phyloP scores from a whole-genome alignment of 192 early-diverging fungal species.

The Coemansia interrupta region DNA sequence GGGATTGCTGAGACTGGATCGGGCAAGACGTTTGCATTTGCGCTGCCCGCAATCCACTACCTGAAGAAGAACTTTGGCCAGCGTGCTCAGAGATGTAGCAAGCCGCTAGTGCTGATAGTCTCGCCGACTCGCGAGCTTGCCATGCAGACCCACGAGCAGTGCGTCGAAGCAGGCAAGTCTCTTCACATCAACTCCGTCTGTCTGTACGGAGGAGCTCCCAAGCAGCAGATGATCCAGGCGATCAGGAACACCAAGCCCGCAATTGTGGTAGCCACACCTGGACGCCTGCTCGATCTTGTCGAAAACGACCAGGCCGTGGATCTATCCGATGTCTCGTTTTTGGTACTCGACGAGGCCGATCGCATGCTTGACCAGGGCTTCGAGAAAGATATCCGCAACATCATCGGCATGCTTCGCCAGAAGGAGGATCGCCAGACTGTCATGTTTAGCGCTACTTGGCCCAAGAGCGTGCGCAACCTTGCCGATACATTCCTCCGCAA shows the following conservation, averaged over 20 bases:
- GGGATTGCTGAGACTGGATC: slow-evolving; percentile 98
- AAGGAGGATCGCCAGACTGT: slow-evolving; percentile 78
- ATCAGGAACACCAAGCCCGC: slow-evolving; percentile 46
- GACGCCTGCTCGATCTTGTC: slow-evolving; percentile 88
- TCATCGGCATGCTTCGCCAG: slow-evolving; percentile 70
- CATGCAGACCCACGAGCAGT: slow-evolving; percentile 91
- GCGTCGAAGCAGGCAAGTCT: slow-evolving; percentile 63
- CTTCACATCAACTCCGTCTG: slow-evolving; percentile 67
- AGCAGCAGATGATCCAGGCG: slow-evolving; percentile 67
- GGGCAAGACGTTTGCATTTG: slow-evolving; percentile 92
- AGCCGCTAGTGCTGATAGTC: slow-evolving; percentile 79
- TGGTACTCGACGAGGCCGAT: slow-evolving; percentile 97
- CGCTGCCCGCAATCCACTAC: slow-evolving; percentile 82
- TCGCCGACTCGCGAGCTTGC: slow-evolving; percentile 96
- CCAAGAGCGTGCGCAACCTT: slow-evolving; percentile 81
- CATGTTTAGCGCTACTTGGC: slow-evolving; percentile 98
- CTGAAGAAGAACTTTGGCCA: slow-evolving; percentile 70
- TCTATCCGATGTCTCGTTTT: slow-evolving; percentile 73
- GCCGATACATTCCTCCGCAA: slow-evolving; percentile 75
- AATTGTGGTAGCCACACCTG: slow-evolving; percentile 92
- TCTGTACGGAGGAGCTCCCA: slow-evolving; percentile 88
- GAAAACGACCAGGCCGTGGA: slow-evolving; percentile 73
- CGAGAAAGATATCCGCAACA: slow-evolving; percentile 84
- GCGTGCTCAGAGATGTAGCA: slow-evolving; percentile 57
- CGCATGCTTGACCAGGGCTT: slow-evolving; percentile 96